Evolutionary conservation across 2,329 filamentous ascomycete genomes (phyloP).

Genomic region (Endocalyx cinctus): DNA sequence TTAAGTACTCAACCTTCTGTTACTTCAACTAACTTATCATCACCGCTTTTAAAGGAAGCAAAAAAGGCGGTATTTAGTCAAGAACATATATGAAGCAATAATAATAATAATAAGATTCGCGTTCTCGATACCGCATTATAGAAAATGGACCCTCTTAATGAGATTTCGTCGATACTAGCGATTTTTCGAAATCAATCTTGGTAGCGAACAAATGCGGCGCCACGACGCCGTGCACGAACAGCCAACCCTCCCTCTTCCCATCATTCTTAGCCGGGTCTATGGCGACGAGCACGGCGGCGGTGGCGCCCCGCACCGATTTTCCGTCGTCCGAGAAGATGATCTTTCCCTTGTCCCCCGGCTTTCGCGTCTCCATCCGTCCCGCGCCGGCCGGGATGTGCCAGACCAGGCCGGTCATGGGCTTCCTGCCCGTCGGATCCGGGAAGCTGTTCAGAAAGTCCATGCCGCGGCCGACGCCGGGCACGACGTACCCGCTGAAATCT

Average conservation of each 20-base stretch:
- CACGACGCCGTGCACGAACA: constrained; percentile 54
- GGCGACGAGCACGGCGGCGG: constrained; percentile 47
- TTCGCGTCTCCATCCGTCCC: constrained; percentile 5
- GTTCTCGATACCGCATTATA: too few relatives aligned
- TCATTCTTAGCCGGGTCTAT: constrained; percentile 42
- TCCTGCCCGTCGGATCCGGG: constrained; percentile 30
- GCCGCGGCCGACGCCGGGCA: constrained; percentile 41
- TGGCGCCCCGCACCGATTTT: constrained; percentile 41
- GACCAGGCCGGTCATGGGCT: constrained; percentile 38
- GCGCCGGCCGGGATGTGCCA: constrained; percentile 31
- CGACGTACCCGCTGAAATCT: constrained; percentile 51
- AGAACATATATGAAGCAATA: too few relatives aligned
- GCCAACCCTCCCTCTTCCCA: constrained; percentile 46
- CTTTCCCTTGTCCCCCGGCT: constrained; percentile 35
- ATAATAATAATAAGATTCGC: too few relatives aligned
- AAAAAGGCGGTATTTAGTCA: too few relatives aligned
- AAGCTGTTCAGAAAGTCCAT: constrained; percentile 30
- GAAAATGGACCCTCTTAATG: background rate
- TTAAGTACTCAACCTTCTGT: too few relatives aligned
- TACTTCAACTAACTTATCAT: too few relatives aligned
- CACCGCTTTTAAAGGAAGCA: too few relatives aligned
- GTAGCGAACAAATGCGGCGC: constrained; percentile 45
- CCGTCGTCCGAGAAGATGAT: constrained; percentile 57
- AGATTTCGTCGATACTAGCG: constrained; percentile 5
- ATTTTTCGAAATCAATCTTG: constrained; percentile 41